Evolutionary conservation across 345 rosid genomes (phyloP), one percentile per base, ranked within the genome.

Genomic region (Mercurialis annua): DNA sequence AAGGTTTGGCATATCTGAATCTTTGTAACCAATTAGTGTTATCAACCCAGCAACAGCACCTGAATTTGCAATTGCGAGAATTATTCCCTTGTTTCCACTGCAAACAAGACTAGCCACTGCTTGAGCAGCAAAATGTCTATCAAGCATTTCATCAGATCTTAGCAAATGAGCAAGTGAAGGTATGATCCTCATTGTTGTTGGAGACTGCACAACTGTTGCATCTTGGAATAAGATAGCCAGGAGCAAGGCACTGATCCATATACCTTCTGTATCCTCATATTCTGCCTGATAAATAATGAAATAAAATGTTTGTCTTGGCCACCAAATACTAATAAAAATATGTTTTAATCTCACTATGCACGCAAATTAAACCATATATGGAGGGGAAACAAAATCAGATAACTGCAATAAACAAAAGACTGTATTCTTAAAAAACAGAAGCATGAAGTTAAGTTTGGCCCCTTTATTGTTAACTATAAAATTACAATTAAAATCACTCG

Each of bases 151-250:
- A 63, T 90, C 98, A 48, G 95, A 90, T 75, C 81, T 78, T 68
- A 90, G 86, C 81, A 90, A 76, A 75, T 79, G 77, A 65, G 90
- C 81, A 57, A 92, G 90, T 55, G 86, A 76, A 68, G 96, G 91
- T 73, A 90, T 85, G 67, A 81, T 80, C 62, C 57, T 78, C 83
- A 82, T 81, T 18, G 95, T 81, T 66, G 84, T 77, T 56, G 91
- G 81, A 59, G 98, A 84, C 63, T 71, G 73, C 59, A 80, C 84
- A 72, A 86, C 77, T 46, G 73, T 77, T 53, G 72, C 81, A 66
- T 88, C 92, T 80, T 85, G 98, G 76, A 90, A 88, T 74, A 90
- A 68, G 64, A 90, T 69, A 56, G 98, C 96, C 53, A 92, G 84
- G 67, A 90, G 80, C 79, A 92, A 76, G 46, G 91, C 83, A 50